Conservation (phyloP, 371 early-diverging fungal species). For the Mortierella sp. region DNA sequence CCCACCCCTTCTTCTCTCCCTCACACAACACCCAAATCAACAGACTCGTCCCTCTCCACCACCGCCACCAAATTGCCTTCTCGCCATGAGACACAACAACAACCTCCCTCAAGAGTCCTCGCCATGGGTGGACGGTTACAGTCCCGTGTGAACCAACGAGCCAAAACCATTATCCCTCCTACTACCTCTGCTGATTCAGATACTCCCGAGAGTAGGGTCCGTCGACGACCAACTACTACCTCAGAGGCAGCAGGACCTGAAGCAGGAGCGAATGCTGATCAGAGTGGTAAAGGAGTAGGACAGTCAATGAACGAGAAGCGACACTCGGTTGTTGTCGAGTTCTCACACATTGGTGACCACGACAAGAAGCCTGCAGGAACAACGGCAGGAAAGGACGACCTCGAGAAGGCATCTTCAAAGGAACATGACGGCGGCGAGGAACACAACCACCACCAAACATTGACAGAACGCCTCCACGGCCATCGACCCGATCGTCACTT, state of each 20-base stretch:
- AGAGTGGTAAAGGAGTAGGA: not conserved
- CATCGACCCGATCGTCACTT: conserved; percentile 41
- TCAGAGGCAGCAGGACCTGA: not conserved
- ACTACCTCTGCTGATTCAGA: not conserved
- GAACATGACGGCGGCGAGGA: not conserved
- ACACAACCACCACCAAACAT: not conserved
- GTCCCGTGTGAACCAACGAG: not conserved
- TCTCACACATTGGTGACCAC: conserved; percentile 5
- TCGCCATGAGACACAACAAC: not conserved
- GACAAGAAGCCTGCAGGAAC: not conserved
- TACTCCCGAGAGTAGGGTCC: not conserved
- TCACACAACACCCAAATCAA: not conserved
- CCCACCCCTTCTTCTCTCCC: too few relatives aligned
- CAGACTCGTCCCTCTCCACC: conserved; percentile 1
- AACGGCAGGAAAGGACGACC: too few relatives aligned
- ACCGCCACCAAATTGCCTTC: not conserved
- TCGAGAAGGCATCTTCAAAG: not conserved
- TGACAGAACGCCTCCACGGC: conserved; percentile 28
- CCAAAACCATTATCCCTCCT: not conserved
- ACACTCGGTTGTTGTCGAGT: conserved; percentile 5
- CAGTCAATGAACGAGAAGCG: conserved; percentile 6
- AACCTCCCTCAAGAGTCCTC: not conserved
- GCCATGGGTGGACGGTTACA: conserved; percentile 3
- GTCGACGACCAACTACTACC: not conserved
- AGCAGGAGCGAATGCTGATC: not conserved